Evolutionary conservation across 208 protist genomes (phyloP).

Genomic region (Trypanosoma lewisi): DNA sequence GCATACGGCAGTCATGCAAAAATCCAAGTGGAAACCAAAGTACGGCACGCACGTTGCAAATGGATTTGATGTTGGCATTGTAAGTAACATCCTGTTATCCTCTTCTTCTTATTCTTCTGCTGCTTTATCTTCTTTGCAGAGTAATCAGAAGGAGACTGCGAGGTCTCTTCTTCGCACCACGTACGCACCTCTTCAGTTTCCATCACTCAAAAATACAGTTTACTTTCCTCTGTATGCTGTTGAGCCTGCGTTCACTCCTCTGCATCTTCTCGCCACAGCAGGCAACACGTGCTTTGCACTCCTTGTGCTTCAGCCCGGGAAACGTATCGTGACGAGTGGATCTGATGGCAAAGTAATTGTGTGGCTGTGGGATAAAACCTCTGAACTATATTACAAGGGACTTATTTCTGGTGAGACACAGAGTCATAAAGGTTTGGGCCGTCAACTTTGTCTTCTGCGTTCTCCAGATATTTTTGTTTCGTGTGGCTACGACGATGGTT

Average conservation of each 20-base stretch:
- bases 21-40: constrained; percentile 69
- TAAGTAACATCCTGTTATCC: constrained; percentile 46
- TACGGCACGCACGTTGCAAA: constrained; percentile 44
- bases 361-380: constrained; percentile 36
- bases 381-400: constrained; percentile 33
- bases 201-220: constrained; percentile 59
- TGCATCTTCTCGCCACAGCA: constrained; percentile 34
- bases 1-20: neutral
- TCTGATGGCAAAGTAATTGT: constrained; percentile 53
- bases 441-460: constrained; percentile 55
- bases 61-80: constrained; percentile 53
- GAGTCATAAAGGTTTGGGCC: constrained; percentile 39
- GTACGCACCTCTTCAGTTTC: constrained; percentile 48
- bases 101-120: constrained; percentile 1
- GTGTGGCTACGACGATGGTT: constrained; percentile 61
- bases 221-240: constrained; percentile 61
- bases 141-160: neutral
- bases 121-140: neutral
- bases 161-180: constrained; percentile 32
- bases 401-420: constrained; percentile 19
- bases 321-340: constrained; percentile 52
- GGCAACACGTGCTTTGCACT: constrained; percentile 53
- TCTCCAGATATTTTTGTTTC: constrained; percentile 69
- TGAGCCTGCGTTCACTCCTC: constrained; percentile 64
- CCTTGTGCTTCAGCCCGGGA: constrained; percentile 37